phyloP scores from a whole-genome alignment of 2,329 filamentous ascomycete genomes.

The Penicillium sp. region DNA sequence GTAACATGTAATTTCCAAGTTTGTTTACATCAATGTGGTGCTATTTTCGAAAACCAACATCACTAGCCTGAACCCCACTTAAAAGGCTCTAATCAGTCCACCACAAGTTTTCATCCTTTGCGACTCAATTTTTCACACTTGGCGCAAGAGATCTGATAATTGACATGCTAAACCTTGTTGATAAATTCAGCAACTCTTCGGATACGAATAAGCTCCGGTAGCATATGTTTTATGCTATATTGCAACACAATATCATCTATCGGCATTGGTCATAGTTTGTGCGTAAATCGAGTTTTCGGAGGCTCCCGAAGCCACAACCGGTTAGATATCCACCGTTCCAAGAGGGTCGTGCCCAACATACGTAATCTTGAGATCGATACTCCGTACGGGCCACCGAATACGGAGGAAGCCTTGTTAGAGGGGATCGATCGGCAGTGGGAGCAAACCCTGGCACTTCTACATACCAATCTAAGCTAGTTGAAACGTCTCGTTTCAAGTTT shows the following conservation, averaged over 20 bases:
- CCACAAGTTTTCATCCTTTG: background rate
- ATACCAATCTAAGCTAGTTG: background rate
- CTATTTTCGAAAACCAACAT: no score
- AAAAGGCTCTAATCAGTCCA: background rate
- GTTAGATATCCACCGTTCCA: constrained; percentile 3
- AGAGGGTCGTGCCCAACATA: background rate
- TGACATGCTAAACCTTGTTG: background rate
- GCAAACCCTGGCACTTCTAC: background rate
- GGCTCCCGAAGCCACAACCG: constrained; percentile 24
- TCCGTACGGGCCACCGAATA: background rate
- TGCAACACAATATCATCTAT: background rate
- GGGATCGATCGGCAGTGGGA: background rate
- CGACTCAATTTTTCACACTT: background rate
- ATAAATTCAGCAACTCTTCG: background rate
- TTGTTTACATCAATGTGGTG: no score
- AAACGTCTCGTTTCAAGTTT: constrained; percentile 2
- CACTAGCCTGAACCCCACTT: background rate
- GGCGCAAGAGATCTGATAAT: background rate
- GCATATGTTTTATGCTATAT: background rate
- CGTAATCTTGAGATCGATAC: background rate
- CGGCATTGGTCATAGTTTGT: constrained; percentile 9
- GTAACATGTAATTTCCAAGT: no score
- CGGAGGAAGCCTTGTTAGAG: background rate
- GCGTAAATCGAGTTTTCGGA: constrained; percentile 12
- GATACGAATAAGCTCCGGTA: background rate